Base-by-base conservation (phyloP, 306 rosid species). In the Cicer cuneatum region DNA sequence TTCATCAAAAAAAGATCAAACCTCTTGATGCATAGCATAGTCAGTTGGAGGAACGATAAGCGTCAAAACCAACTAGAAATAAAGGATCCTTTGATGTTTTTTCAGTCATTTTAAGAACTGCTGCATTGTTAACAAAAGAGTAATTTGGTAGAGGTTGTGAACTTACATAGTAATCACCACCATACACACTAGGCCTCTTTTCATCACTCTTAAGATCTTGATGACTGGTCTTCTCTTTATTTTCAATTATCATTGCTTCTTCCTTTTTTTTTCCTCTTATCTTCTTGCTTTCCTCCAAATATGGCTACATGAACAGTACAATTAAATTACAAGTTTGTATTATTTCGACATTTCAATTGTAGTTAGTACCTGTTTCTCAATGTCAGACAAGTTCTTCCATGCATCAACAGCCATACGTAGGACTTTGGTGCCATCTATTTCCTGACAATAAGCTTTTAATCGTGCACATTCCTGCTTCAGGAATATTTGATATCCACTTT, bases 401-500 rank as follows among this genome's bases (percentile, higher is more conserved):
- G 79, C 47, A 41, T 78, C 83, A 14, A 71, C 46, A 41, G 85
- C 88, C 66, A 24, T 14, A 4, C 47, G 57, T 7, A 73, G 49
- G 42, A 72, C 0, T 12, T 8, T 51, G 2, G 57, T 8, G 9
- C 85, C 76, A 35, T 21, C 53, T 11, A 35, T 13, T 42, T 52
- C 69, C 21, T 14, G 39, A 18, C 1, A 12, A 59, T 47, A 65
- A 43, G 66, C 49, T 51, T 16, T 84, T 78, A 81, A 18, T 13
- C 85, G 76, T 16, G 85, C 81, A 53, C 88, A 81, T 78, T 84
- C 88, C 3, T 81, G 37, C 79, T 74, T 84, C 58, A 84, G 29
- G 79, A 84, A 84, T 29, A 81, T 81, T 13, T 84, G 81, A 66
- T 84, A 84, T 21, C 79, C 76, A 70, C 77, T 84, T 9, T 8